Evolutionary conservation across 352 stramenopile genomes (phyloP).

Genomic region (Hyphochytrium catenoides): DNA sequence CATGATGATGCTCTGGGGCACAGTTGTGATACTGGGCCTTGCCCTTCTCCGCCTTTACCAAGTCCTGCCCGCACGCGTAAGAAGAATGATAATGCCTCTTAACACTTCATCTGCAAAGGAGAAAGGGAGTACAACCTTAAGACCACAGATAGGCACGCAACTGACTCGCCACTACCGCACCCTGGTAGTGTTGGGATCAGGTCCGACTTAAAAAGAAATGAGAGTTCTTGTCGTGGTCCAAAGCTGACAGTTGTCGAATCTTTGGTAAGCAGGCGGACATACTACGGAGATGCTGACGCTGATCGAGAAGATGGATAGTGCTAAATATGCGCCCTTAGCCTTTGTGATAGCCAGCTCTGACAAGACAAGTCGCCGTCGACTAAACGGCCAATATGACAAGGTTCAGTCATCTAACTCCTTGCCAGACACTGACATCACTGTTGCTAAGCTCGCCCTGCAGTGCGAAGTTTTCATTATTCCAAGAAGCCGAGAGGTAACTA

Average conservation of each 20-base stretch:
- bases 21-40: no score
- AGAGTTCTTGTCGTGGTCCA: no score
- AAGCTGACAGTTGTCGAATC: no score
- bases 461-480: conserved; percentile 37
- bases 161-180: no score
- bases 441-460: conserved; percentile 14
- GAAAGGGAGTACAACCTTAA: no score
- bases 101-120: no score
- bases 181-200: conserved; percentile 56
- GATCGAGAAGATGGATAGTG: conserved; percentile 43
- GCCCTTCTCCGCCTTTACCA: no score
- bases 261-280: conserved; percentile 59
- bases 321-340: conserved; percentile 50
- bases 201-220: no score
- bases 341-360: conserved; percentile 75
- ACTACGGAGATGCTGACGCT: conserved; percentile 86
- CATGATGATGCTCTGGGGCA: no score
- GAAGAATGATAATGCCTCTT: no score
- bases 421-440: conserved; percentile 13
- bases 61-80: no score
- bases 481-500: conserved; percentile 55
- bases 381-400: conserved; percentile 41
- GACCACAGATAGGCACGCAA: no score
- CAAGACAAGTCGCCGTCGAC: conserved; percentile 56
- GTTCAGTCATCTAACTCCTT: conserved; percentile 11